Percentiles rank a stretch among this genome's conserved stretches.
phyloP scores from a whole-genome alignment of 2,329 filamentous ascomycete species.

The Phoma sp. region DNA sequence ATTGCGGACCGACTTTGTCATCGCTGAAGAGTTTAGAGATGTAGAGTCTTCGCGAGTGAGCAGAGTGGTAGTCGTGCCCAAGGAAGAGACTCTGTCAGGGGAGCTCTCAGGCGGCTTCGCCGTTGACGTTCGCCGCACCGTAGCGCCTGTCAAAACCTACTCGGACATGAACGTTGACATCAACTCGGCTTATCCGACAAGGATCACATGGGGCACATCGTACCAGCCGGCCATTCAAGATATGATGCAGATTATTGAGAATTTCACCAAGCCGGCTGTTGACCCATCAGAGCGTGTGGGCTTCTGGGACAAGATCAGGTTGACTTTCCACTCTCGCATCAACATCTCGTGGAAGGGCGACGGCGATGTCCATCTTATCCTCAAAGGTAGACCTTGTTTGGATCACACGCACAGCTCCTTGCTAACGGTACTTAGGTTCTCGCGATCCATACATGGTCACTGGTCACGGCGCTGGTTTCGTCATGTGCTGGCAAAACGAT shows the following conservation, averaged over 20 bases:
- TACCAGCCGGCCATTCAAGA: conserved; percentile 98
- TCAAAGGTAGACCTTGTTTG: conserved; percentile 70
- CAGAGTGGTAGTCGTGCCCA: conserved; percentile 82
- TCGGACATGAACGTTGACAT: conserved; percentile 92
- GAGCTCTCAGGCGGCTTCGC: conserved; percentile 72
- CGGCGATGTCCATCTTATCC: conserved; percentile 89
- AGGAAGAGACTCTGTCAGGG: conserved; percentile 61
- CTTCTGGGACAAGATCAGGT: conserved; percentile 98
- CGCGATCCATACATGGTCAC: conserved; percentile 94
- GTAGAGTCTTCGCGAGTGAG: conserved; percentile 80
- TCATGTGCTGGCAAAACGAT: conserved; percentile 98
- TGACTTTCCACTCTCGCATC: conserved; percentile 92
- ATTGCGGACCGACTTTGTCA: conserved; percentile 88
- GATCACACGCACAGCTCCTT: not conserved
- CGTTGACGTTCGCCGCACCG: conserved; percentile 86
- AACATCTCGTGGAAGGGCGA: conserved; percentile 92
- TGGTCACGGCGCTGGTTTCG: conserved; percentile 89
- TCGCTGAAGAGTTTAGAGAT: conserved; percentile 90
- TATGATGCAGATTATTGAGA: conserved; percentile 99
- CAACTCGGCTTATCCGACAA: conserved; percentile 88
- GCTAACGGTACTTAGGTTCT: conserved; percentile 57
- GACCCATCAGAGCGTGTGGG: conserved; percentile 93
- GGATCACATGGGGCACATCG: conserved; percentile 95
- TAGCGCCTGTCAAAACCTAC: conserved; percentile 94
- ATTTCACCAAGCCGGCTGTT: conserved; percentile 93